phyloP scores from a whole-genome alignment of 495 filamentous ascomycete genomes.

The Staphylotrichum tortipilum region DNA sequence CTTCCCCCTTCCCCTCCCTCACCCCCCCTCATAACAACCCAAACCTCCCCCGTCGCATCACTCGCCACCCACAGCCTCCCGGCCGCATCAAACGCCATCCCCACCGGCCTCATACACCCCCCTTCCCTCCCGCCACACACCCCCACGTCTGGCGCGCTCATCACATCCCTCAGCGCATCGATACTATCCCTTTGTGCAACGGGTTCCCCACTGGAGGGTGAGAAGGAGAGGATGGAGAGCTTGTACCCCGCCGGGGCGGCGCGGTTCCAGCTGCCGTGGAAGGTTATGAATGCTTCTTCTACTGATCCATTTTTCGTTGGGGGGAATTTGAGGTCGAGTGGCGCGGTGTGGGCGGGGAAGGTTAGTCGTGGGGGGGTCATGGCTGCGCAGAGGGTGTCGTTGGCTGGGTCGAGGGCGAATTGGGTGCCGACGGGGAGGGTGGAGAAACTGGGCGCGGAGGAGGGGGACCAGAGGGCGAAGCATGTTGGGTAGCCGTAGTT shows the following conservation, averaged over 20 bases:
- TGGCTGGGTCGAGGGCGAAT: slow-evolving; percentile 24
- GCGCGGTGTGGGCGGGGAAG: slow-evolving; percentile 53
- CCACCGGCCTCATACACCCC: slow-evolving; percentile 50
- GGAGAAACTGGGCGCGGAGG: slow-evolving; percentile 18
- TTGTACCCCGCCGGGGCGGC: slow-evolving; percentile 48
- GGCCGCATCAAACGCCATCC: slow-evolving; percentile 39
- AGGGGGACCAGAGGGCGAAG: slow-evolving; percentile 49
- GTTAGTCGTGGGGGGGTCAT: slow-evolving; percentile 41
- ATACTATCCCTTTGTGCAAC: slow-evolving; percentile 30
- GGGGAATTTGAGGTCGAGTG: slow-evolving; percentile 51
- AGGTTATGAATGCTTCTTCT: slow-evolving; percentile 27
- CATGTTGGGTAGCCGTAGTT: slow-evolving; percentile 68
- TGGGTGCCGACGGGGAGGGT: slow-evolving; percentile 28
- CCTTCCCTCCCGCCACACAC: background rate
- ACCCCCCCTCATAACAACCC: slow-evolving; percentile 31
- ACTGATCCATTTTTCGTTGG: slow-evolving; percentile 1
- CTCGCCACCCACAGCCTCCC: slow-evolving; percentile 48
- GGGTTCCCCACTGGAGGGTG: slow-evolving; percentile 31
- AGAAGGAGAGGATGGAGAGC: slow-evolving; percentile 39
- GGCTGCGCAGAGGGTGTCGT: slow-evolving; percentile 15
- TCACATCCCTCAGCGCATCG: slow-evolving; percentile 38
- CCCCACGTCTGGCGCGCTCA: slow-evolving; percentile 18
- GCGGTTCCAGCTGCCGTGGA: slow-evolving; percentile 48
- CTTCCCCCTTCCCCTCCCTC: background rate
- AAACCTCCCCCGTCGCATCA: slow-evolving; percentile 52